phyloP scores from a whole-genome alignment of 2,329 filamentous ascomycete genomes.

The Paramyrothecium sp. region DNA sequence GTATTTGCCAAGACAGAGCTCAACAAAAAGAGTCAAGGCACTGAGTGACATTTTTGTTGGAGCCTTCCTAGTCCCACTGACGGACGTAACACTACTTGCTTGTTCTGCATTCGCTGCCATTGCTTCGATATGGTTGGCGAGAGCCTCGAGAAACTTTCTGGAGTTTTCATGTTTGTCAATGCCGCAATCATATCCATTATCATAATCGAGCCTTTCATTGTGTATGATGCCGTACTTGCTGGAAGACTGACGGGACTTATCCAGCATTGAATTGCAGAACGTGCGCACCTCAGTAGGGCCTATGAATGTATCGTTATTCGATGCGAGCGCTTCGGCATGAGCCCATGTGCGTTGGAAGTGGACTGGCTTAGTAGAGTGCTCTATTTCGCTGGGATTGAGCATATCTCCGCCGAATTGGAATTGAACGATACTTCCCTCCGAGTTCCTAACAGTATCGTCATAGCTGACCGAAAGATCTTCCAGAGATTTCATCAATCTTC shows the following conservation, averaged over 20 bases:
- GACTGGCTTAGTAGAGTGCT: constrained; percentile 87
- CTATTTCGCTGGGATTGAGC: constrained; percentile 96
- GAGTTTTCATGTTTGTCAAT: constrained; percentile 81
- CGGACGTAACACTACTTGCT: no score
- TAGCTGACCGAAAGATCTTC: constrained; percentile 94
- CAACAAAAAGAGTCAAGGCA: constrained; percentile 75
- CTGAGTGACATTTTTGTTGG: constrained; percentile 73
- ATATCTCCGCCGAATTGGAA: constrained; percentile 98
- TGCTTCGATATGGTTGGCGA: no score
- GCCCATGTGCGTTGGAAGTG: constrained; percentile 90
- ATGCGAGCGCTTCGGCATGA: constrained; percentile 74
- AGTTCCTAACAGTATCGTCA: constrained; percentile 92
- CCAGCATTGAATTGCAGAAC: constrained; percentile 67
- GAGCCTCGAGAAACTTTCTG: constrained; percentile 77
- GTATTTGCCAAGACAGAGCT: constrained; percentile 84
- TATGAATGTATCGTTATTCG: constrained; percentile 73
- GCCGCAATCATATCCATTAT: constrained; percentile 64
- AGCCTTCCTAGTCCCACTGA: no score
- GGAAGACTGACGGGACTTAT: constrained; percentile 65
- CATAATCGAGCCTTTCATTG: constrained; percentile 63
- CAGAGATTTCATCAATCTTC: constrained; percentile 94
- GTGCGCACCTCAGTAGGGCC: constrained; percentile 70
- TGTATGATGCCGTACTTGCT: constrained; percentile 60
- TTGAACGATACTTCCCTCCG: constrained; percentile 83
- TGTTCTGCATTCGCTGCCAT: no score